Evolutionary conservation across 805 yeast genomes (phyloP), one percentile per base, ranked within the genome.

Genomic region (Kockiozyma suomiensis): DNA sequence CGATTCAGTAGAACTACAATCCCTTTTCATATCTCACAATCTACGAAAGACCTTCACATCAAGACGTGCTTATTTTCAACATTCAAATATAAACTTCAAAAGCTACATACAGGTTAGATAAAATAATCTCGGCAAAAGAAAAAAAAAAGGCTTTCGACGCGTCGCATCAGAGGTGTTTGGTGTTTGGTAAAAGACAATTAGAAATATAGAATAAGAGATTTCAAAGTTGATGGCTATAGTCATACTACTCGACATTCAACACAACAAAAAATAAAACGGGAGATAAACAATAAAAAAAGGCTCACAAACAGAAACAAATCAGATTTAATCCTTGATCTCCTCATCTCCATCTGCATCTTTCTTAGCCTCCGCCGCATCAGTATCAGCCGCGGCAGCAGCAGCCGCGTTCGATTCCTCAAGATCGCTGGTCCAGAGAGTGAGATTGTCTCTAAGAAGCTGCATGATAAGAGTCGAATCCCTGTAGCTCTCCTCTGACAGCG

Each of bases 401-500:
- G 63, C 49, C 5, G 63, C 58, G 17, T 56, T 59, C n/a, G 59
- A 33, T 72, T 85, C 55, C 87, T 88, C 21, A 86, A 87, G 69
- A 72, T 81, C 63, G 72, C 83, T 56, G 75, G 89, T 46, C 94
- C 96, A 3, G 55, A 73, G 66, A 25, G 76, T 73, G 50, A 73
- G 69, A 69, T 73, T 73, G 56, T 74, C 80, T 73, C 69, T 53
- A 10, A 90, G 84, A 76, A 90, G 85, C 84, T 90, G 97, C 97
- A 90, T 90, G 74, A 90, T 90, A 76, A 90, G 84, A 69, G 97
- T 90, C 65, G 96, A 88, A 77, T 90, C 97, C 77, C 90, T 88
- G 83, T 90, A 90, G 66, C 96, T 88, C 79, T 90, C 97, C 80
- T 90, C 97, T 38, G 94, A 87, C 73, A 90, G 82, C 67, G 96